Base-by-base conservation (phyloP, 164 flowering plant genomes). In the Stephania yunnanensis region DNA sequence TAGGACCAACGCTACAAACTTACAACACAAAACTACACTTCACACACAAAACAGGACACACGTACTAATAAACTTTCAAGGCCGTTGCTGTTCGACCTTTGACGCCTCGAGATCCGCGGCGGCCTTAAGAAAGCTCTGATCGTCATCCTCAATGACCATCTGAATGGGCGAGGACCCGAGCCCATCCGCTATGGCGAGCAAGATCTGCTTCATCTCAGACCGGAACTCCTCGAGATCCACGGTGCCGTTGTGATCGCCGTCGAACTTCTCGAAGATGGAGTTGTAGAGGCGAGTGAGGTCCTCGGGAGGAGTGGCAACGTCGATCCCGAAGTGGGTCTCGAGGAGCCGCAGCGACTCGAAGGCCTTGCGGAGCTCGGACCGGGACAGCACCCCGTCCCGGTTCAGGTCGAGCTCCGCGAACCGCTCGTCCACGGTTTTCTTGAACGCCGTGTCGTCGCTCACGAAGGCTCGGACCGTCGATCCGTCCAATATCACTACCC, bases 171-270 rank as follows among this genome's bases (percentile, higher is more conserved):
- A 71, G 3, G 83, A 80, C 2, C 98, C 98, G 17, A 92, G 85
- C 0, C 98, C 98, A 22, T 92, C 95, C 13, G 98, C 98, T 6
- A 94, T 85, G 6, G 93, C 97, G 4, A 91, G 84, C 97, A 94
- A 75, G 70, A 94, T 94, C 81, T 87, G 86, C 91, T 84, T 87
- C 86, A 89, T 87, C 90, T 92, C 96, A 0, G 81, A 46, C 71
- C 84, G 68, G 80, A 90, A 94, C 85, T 94, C 98, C 65, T 82
- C 82, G 66, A 78, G 79, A 69, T 94, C 98, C 7, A 94, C 85
- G n/a, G 87, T 85, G 3, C 91, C 94, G 77, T 81, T 92, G 11
- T 66, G 76, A 69, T 94, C 98, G 71, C 78, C 64, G 76, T 94
- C 98, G 75, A 94, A 92, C 61, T 78, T 80, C 17, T 88, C 90